Percentiles rank a stretch among this genome's conserved stretches.
phyloP scores from a whole-genome alignment of 2,329 filamentous ascomycete species.

The Paecilomyces sp. region DNA sequence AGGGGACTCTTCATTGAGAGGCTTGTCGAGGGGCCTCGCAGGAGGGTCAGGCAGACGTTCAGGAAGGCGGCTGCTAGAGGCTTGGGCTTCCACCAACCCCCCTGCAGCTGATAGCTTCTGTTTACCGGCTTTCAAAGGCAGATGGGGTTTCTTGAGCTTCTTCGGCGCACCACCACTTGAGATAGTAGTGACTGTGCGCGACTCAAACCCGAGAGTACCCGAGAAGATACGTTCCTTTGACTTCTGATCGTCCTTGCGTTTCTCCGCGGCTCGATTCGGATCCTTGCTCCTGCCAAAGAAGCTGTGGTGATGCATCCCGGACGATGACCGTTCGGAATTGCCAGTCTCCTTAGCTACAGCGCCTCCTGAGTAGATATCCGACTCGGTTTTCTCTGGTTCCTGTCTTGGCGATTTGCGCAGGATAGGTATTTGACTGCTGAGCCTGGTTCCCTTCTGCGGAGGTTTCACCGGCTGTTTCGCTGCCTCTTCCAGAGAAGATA shows the following conservation, averaged over 20 bases:
- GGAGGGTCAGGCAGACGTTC: not conserved
- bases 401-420: conserved; percentile 13
- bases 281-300: conserved; percentile 26
- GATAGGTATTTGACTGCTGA: conserved; percentile 21
- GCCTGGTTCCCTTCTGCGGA: conserved; percentile 14
- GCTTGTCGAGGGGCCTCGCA: not conserved
- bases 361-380: not conserved
- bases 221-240: not conserved
- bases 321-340: conserved; percentile 50
- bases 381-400: conserved; percentile 38
- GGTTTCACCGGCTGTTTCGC: conserved; percentile 6
- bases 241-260: conserved; percentile 1
- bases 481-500: conserved; percentile 36
- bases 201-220: conserved; percentile 11
- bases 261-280: not conserved
- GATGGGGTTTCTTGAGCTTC: not conserved
- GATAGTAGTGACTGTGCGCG: conserved; percentile 27
- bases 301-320: conserved; percentile 30
- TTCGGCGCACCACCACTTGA: conserved; percentile 14
- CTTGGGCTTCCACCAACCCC: not conserved
- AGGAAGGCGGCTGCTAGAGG: not conserved
- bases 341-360: conserved; percentile 25
- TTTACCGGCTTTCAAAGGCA: not conserved
- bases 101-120: not conserved
- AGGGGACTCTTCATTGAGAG: not conserved